phyloP scores from a whole-genome alignment of 2,329 filamentous ascomycete species.

The Monilinia fructigena region DNA sequence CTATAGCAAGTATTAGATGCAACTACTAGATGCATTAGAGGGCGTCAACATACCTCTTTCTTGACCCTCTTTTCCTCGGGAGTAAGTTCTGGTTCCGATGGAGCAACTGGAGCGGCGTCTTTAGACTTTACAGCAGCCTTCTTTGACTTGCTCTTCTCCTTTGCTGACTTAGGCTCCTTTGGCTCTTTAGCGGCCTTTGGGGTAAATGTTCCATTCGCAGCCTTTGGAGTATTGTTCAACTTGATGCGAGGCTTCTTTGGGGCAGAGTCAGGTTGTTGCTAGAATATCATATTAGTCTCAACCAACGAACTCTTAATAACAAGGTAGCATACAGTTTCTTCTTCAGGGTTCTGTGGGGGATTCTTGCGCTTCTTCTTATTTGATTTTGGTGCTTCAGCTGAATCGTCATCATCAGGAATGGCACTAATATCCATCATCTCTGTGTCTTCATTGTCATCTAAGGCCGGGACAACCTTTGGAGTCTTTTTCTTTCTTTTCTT shows the following conservation, averaged over 20 bases:
- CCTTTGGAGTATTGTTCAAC: constrained; percentile 66
- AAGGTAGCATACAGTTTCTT: constrained; percentile 57
- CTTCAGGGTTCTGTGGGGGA: constrained; percentile 53
- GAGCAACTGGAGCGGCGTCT: constrained; percentile 52
- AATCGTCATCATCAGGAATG: constrained; percentile 56
- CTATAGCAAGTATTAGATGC: constrained; percentile 46
- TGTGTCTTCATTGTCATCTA: constrained; percentile 54
- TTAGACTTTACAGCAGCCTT: constrained; percentile 54
- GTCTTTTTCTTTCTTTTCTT: constrained; percentile 44
- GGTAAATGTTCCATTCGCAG: constrained; percentile 51
- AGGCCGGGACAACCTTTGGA: constrained; percentile 47
- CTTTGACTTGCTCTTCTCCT: constrained; percentile 45
- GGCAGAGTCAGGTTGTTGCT: constrained; percentile 47
- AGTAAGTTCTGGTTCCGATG: constrained; percentile 58
- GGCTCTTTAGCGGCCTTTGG: constrained; percentile 31
- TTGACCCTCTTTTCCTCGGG: constrained; percentile 57
- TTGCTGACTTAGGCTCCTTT: constrained; percentile 43
- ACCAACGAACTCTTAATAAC: neutral
- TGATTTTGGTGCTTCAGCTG: constrained; percentile 48
- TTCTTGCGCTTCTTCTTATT: constrained; percentile 82
- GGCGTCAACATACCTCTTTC: constrained; percentile 52
- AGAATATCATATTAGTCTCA: constrained; percentile 2
- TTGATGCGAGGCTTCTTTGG: constrained; percentile 68
- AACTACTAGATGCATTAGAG: neutral
- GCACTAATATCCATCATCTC: constrained; percentile 57